phyloP scores from a whole-genome alignment of 768 basidiomycete genomes.

The Clathrus columnatus region DNA sequence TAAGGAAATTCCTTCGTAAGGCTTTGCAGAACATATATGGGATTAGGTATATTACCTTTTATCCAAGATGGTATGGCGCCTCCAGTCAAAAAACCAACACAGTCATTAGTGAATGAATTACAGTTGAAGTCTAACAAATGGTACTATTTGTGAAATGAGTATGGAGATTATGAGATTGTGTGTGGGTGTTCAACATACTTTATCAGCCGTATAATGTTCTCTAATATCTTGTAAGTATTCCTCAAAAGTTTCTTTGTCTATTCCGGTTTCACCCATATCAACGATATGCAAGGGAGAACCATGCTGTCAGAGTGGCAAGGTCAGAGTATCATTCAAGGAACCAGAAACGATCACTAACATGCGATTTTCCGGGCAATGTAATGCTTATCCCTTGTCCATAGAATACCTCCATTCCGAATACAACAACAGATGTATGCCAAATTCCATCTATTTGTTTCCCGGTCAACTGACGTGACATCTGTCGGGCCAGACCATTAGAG shows the following conservation, averaged over 20 bases:
- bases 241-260: conserved; percentile 78
- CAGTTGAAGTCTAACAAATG: conserved; percentile 72
- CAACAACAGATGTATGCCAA: conserved; percentile 93
- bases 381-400: conserved; percentile 82
- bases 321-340: not conserved
- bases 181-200: conserved; percentile 43
- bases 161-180: not conserved
- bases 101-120: conserved; percentile 89
- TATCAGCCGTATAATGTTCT: conserved; percentile 81
- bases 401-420: conserved; percentile 77
- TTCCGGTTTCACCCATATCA: conserved; percentile 67
- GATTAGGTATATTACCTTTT: conserved; percentile 42
- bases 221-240: conserved; percentile 75
- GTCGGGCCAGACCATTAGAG: conserved; percentile 74
- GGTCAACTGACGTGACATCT: conserved; percentile 70
- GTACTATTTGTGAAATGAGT: not conserved
- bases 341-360: conserved; percentile 40
- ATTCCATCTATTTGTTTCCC: conserved; percentile 90
- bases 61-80: conserved; percentile 74
- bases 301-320: conserved; percentile 37
- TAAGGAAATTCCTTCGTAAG: conserved; percentile 20
- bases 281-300: conserved; percentile 63
- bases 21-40: not conserved
- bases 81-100: conserved; percentile 80
- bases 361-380: conserved; percentile 69